These are phyloP conservation scores for Trichosporon sp. DNA, from an alignment of 1,284 basidiomycete genomes.

Conservation along the genomic window DNA sequence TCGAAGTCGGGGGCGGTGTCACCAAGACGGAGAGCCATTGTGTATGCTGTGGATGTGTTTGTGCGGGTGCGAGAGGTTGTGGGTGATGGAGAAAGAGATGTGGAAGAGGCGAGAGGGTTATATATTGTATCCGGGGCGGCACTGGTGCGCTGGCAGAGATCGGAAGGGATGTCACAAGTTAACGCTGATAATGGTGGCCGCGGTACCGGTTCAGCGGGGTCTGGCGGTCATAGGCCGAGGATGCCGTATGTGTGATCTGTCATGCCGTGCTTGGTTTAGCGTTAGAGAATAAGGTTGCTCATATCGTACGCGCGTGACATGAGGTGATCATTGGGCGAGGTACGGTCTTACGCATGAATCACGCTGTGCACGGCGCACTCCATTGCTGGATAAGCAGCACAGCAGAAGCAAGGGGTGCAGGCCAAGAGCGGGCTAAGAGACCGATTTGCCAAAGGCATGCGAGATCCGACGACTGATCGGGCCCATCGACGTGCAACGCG, in stretches of 20 bases:
- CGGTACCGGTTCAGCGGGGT: background rate
- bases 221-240: background rate
- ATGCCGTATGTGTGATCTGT: background rate
- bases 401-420: background rate
- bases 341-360: background rate
- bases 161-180: background rate
- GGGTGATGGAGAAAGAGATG: background rate
- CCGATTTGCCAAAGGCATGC: background rate
- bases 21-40: slow-evolving; percentile 45
- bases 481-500: background rate
- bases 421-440: background rate
- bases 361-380: background rate
- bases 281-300: slow-evolving; percentile 5
- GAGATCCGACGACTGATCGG: background rate
- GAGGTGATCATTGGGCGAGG: background rate
- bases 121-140: background rate
- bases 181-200: background rate
- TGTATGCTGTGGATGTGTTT: slow-evolving; percentile 16
- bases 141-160: background rate
- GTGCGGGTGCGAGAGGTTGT: background rate
- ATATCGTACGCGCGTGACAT: slow-evolving; percentile 5
- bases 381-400: background rate
- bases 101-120: background rate
- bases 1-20: slow-evolving; percentile 45
- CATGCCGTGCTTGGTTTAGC: slow-evolving; percentile 1